phyloP scores from a whole-genome alignment of 345 rosid species.

The Arabis hirsuta region DNA sequence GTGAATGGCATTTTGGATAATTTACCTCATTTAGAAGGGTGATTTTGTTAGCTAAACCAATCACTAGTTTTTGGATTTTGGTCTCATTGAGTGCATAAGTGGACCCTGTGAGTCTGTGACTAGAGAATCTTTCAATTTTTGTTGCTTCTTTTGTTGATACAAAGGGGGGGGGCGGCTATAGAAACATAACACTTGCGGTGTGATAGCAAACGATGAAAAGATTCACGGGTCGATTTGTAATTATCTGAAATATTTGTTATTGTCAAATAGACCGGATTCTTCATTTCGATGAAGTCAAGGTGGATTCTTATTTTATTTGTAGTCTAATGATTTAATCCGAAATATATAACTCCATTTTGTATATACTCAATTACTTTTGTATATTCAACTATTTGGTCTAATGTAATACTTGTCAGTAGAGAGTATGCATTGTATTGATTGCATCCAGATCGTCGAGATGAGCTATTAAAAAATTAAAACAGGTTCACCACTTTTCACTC shows the following conservation, averaged over 20 bases:
- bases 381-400: not conserved
- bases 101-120: constrained; percentile 23
- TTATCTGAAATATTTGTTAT: not conserved
- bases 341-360: constrained; percentile 2
- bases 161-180: constrained; percentile 32
- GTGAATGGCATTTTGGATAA: constrained; percentile 29
- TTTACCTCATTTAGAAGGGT: constrained; percentile 9
- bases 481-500: constrained; percentile 27
- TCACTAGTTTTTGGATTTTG: constrained; percentile 31
- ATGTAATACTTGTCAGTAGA: constrained; percentile 8
- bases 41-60: constrained; percentile 13
- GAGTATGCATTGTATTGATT: constrained; percentile 11
- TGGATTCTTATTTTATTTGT: constrained; percentile 2
- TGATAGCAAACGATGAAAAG: not conserved
- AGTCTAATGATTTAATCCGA: not conserved
- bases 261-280: constrained; percentile 20
- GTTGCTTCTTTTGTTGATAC: constrained; percentile 20
- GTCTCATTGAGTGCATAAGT: constrained; percentile 26
- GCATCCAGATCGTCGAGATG: constrained; percentile 29
- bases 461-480: constrained; percentile 6
- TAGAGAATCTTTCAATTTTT: not conserved
- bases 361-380: not conserved
- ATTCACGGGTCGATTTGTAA: constrained; percentile 20
- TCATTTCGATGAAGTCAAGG: constrained; percentile 38
- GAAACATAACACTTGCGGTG: constrained; percentile 13